phyloP scores from a whole-genome alignment of 768 basidiomycete species.

The Mycena leptocephala region DNA sequence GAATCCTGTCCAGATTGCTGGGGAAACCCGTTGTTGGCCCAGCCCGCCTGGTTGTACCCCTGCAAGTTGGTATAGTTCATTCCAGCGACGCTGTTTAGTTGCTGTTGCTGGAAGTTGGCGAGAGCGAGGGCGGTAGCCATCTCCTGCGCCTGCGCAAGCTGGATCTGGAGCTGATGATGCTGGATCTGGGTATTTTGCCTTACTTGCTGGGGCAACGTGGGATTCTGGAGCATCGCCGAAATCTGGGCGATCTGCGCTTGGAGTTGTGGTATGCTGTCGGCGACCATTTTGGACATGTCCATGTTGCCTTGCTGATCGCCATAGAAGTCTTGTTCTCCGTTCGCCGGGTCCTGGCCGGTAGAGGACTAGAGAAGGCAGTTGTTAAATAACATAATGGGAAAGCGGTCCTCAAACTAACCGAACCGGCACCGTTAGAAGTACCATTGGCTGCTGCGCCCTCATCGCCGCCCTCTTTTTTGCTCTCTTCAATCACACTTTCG shows the following conservation, averaged over 20 bases:
- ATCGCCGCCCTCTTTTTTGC: constrained; percentile 74
- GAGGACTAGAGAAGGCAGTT: constrained; percentile 31
- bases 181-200: constrained; percentile 90
- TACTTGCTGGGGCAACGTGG: constrained; percentile 78
- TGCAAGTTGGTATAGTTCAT: constrained; percentile 60
- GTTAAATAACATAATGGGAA: neutral
- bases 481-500: constrained; percentile 85
- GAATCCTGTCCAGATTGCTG: constrained; percentile 84
- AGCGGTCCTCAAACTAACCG: constrained; percentile 50
- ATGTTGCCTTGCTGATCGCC: constrained; percentile 79
- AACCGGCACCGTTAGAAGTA: constrained; percentile 46
- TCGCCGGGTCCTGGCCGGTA: constrained; percentile 36
- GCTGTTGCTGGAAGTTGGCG: constrained; percentile 72
- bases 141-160: constrained; percentile 85
- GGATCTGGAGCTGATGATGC: constrained; percentile 84
- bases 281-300: constrained; percentile 81
- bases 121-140: constrained; percentile 77
- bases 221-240: constrained; percentile 85
- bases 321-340: constrained; percentile 76
- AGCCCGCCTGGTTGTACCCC: constrained; percentile 53
- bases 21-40: constrained; percentile 64
- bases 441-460: constrained; percentile 47
- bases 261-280: constrained; percentile 84
- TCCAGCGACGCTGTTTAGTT: constrained; percentile 59
- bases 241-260: constrained; percentile 91